Conservation (phyloP, 1,284 basidiomycete species). For the Fomitopsis betulina region DNA sequence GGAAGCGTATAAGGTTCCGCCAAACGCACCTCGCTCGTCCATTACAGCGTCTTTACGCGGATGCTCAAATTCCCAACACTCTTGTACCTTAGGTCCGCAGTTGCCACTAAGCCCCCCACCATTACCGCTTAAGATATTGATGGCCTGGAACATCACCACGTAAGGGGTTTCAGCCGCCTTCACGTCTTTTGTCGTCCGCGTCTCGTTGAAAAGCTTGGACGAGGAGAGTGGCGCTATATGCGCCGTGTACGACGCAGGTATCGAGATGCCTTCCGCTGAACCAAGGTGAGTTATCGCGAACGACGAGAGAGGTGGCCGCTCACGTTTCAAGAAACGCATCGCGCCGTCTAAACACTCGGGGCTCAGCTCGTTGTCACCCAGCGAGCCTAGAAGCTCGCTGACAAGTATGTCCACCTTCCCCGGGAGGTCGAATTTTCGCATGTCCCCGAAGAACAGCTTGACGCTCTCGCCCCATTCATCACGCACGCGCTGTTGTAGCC, state of each 20-base stretch:
- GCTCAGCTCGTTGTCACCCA: constrained; percentile 98
- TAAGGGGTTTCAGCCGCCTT: constrained; percentile 89
- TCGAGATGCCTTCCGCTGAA: constrained; percentile 87
- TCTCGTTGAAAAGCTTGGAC: constrained; percentile 87
- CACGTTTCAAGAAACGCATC: constrained; percentile 85
- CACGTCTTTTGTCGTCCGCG: constrained; percentile 55
- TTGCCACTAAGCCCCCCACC: constrained; percentile 53
- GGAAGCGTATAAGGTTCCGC: neutral
- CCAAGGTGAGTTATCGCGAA: neutral
- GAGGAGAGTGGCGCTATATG: constrained; percentile 93
- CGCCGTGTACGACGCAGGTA: constrained; percentile 94
- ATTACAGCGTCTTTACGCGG: constrained; percentile 77
- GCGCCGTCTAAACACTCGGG: constrained; percentile 98
- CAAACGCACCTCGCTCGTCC: constrained; percentile 56
- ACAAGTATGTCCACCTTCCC: constrained; percentile 92
- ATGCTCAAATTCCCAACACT: constrained; percentile 98
- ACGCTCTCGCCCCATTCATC: constrained; percentile 86
- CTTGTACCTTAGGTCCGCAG: constrained; percentile 84
- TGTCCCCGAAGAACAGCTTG: constrained; percentile 87
- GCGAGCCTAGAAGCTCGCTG: constrained; percentile 94
- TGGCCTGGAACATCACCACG: constrained; percentile 96
- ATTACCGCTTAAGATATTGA: constrained; percentile 81
- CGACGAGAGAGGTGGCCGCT: constrained; percentile 23
- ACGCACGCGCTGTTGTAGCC: constrained; percentile 76
- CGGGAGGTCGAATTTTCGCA: constrained; percentile 79